Evolutionary conservation across 139 green algal genomes (phyloP), one percentile per base, ranked within the genome.

Genomic region (Volvox reticuliferus): DNA sequence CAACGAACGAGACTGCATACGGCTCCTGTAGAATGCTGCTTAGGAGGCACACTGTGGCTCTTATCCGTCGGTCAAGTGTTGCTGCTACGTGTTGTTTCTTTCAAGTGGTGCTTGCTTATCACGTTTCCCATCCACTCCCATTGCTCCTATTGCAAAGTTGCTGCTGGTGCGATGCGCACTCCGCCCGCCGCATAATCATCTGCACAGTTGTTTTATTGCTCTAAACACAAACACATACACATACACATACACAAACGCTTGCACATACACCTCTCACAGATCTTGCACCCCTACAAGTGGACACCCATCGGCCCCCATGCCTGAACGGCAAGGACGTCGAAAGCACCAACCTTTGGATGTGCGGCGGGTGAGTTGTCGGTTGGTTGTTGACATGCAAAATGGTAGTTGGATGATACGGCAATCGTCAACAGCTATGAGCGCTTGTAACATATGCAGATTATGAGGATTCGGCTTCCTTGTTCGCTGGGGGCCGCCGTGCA

Each of bases 321-420:
- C 69, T 97, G 32, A 33, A 86, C 0, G 26, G 77, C 36, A 88
- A 92, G 21, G 36, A 81, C 1, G n/a, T 96, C 0, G 69, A 44
- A 0, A 82, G 79, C 18, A 88, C 92, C 69, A 96, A 97, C 87
- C 77, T 97, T 79, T 97, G 96, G 96, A 96, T 97, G 92, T 94
- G 91, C 86, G 92, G 92, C 33, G 93, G 91, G 93, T 95, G 75
- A 12, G 44, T 85, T 55, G 69, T 82, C 16, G 67, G 79, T 65
- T 92, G 91, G 71, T 90, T 93, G 36, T 92, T 69, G 75, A 73
- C 16, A 24, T 73, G 24, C 65, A 28, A 73, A 5, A 2, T 28
- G 65, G 9, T 55, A 55, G 44, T 55, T 55, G 44, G 44, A 55
- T 55, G 9, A 9, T 55, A 14, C 9, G 44, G 44, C 9, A 55